phyloP scores from a whole-genome alignment of 1,139 yeast species.

The Geotrichum siamense region DNA sequence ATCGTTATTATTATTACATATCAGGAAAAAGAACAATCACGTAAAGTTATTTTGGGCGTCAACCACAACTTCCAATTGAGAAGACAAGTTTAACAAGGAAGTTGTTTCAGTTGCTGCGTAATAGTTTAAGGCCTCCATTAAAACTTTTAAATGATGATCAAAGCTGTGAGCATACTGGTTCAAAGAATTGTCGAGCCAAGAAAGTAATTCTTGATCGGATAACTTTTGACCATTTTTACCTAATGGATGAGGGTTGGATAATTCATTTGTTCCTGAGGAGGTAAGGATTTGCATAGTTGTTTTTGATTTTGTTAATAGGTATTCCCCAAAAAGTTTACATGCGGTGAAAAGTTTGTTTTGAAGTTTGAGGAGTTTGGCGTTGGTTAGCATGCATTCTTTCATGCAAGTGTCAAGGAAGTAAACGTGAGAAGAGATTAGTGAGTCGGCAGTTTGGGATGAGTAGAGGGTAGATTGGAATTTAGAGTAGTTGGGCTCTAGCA shows the following conservation, averaged over 20 bases:
- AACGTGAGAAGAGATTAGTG: constrained; percentile 46
- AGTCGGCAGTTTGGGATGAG: constrained; percentile 41
- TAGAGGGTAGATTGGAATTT: constrained; percentile 34
- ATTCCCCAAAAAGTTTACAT: constrained; percentile 48
- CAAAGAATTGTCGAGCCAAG: constrained; percentile 42
- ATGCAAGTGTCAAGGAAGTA: constrained; percentile 57
- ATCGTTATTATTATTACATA: too few species aligned
- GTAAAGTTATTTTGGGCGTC: too few species aligned
- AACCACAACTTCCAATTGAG: constrained; percentile 42
- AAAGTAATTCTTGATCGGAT: constrained; percentile 24
- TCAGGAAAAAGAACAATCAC: too few species aligned
- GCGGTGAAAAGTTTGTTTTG: constrained; percentile 34
- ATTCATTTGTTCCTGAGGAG: constrained; percentile 36
- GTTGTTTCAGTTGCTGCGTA: constrained; percentile 62
- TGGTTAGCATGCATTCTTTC: constrained; percentile 62
- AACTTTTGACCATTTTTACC: constrained; percentile 38
- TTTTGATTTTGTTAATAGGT: constrained; percentile 49
- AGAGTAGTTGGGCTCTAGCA: constrained; percentile 52
- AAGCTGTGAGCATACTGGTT: constrained; percentile 50
- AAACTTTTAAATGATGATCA: constrained; percentile 46
- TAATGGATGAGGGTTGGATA: constrained; percentile 25
- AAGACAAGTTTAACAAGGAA: constrained; percentile 46
- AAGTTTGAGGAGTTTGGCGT: constrained; percentile 47
- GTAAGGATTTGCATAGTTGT: constrained; percentile 43
- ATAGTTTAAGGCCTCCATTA: constrained; percentile 48